Conservation (phyloP, 139 green algal species). For the Auxenochlorella pyrenoidosa region DNA sequence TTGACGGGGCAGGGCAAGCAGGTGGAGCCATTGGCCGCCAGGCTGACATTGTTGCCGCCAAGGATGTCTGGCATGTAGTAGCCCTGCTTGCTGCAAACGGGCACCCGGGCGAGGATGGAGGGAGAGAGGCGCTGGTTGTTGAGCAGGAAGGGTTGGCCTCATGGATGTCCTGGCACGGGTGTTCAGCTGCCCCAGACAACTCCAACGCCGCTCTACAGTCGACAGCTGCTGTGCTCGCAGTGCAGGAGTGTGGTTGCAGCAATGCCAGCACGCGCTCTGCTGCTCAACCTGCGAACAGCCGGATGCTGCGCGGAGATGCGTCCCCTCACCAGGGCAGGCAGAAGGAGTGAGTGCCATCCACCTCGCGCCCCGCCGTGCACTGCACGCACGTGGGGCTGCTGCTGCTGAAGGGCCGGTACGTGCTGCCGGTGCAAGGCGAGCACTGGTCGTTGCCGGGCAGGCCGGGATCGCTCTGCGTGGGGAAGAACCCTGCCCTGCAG, state of each 20-base stretch:
- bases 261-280: not conserved
- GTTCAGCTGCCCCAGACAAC: too few species aligned
- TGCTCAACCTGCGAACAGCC: too few species aligned
- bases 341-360: not conserved
- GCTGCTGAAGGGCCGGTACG: constrained; percentile 3
- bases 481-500: not conserved
- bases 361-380: constrained; percentile 13
- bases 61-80: constrained; percentile 9
- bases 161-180: too few species aligned
- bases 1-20: not conserved
- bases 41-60: not conserved
- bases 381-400: not conserved
- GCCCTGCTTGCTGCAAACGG: not conserved
- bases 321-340: constrained; percentile 9
- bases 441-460: constrained; percentile 21
- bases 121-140: too few species aligned
- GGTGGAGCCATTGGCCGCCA: not conserved
- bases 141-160: too few species aligned
- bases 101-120: too few species aligned
- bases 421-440: not conserved
- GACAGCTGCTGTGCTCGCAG: too few species aligned
- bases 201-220: too few species aligned
- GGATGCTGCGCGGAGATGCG: too few species aligned
- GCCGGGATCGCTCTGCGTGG: not conserved
- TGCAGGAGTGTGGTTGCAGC: too few species aligned